Percentiles rank a stretch among this genome's conserved stretches.
phyloP scores from a whole-genome alignment of 2,329 filamentous ascomycete species.

The Colletotrichum abscissum region DNA sequence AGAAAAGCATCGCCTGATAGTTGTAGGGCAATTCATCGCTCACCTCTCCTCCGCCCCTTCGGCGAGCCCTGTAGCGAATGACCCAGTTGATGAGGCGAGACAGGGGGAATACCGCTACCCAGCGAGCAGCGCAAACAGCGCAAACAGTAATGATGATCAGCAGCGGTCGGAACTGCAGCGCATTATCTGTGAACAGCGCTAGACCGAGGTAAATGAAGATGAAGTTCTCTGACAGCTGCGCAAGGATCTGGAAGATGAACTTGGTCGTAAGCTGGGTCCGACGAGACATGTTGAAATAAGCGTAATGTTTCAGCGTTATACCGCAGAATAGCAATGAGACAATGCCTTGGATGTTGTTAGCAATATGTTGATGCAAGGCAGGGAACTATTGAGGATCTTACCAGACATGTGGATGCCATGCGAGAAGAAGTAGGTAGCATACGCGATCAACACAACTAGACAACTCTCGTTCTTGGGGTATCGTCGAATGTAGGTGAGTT shows the following conservation, averaged over 20 bases:
- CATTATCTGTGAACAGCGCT: conserved; percentile 91
- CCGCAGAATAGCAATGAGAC: conserved; percentile 97
- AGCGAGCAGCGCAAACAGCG: conserved; percentile 92
- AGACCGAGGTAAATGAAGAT: conserved; percentile 99
- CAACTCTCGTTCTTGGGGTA: conserved; percentile 98
- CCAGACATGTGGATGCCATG: conserved; percentile 96
- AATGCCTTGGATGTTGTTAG: conserved; percentile 72
- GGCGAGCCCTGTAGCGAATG: conserved; percentile 84
- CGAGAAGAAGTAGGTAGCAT: conserved; percentile 97
- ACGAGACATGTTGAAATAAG: conserved; percentile 99
- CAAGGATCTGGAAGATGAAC: conserved; percentile 94
- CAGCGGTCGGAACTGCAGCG: conserved; percentile 90
- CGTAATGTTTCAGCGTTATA: conserved; percentile 98
- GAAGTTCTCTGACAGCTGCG: conserved; percentile 97
- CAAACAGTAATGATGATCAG: conserved; percentile 94
- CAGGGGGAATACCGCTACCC: conserved; percentile 94
- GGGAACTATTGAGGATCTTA: conserved; percentile 56
- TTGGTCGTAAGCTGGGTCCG: conserved; percentile 98
- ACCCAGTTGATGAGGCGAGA: conserved; percentile 93
- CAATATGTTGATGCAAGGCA: not conserved
- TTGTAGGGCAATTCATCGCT: conserved; percentile 92
- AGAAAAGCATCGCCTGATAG: conserved; percentile 99
- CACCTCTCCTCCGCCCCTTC: conserved; percentile 74
- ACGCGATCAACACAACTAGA: conserved; percentile 91
- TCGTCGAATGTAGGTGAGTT: conserved; percentile 92